Conservation (phyloP, 768 basidiomycete species). For the Tubosaeta sp. region DNA sequence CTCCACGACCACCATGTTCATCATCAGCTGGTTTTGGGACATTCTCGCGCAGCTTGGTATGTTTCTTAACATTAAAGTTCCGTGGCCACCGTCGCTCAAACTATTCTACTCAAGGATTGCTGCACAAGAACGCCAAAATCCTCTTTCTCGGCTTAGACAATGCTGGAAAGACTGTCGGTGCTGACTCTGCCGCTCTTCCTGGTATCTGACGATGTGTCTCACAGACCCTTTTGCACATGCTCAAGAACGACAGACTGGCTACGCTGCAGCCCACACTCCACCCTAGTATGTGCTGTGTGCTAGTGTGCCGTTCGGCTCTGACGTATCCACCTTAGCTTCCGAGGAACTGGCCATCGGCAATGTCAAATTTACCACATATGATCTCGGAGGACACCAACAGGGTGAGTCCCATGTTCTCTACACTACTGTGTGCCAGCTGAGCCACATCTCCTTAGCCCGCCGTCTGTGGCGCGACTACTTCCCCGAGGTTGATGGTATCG, state of each 20-base stretch:
- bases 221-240: slow-evolving; percentile 95
- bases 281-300: slow-evolving; percentile 65
- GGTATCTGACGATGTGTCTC: slow-evolving; percentile 2
- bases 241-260: slow-evolving; percentile 98
- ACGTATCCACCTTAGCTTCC: slow-evolving; percentile 57
- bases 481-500: slow-evolving; percentile 98
- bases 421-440: background rate
- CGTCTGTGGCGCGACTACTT: slow-evolving; percentile 99
- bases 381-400: slow-evolving; percentile 96
- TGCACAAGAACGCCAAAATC: slow-evolving; percentile 99
- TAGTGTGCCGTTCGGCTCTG: slow-evolving; percentile 1
- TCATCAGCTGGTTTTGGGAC: slow-evolving; percentile 96
- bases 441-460: slow-evolving; percentile 53
- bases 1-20: slow-evolving; percentile 55
- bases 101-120: slow-evolving; percentile 52
- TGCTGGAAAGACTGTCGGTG: slow-evolving; percentile 93
- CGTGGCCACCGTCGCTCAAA: background rate
- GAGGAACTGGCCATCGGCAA: slow-evolving; percentile 99
- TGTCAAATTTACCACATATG: slow-evolving; percentile 98
- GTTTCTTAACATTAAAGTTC: slow-evolving; percentile 18
- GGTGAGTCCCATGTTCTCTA: slow-evolving; percentile 42
- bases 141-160: slow-evolving; percentile 98
- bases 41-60: slow-evolving; percentile 88
- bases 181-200: background rate
- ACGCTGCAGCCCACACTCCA: slow-evolving; percentile 98